These are phyloP conservation scores for Fusarium brevicatenulatum DNA, from an alignment of 2,329 filamentous ascomycete species.

Conservation along the genomic window DNA sequence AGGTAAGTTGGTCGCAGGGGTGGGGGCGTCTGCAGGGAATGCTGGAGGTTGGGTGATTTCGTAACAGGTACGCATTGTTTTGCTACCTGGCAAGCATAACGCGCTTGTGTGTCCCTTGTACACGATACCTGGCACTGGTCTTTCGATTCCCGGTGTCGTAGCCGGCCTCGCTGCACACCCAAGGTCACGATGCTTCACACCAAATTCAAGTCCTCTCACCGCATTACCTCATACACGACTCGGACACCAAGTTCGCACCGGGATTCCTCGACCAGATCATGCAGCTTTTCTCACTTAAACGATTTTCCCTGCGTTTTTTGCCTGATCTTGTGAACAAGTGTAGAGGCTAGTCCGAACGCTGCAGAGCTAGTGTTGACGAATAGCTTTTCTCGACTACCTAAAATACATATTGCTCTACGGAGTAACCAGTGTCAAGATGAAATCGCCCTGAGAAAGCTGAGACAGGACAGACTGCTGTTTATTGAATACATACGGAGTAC, in stretches of 20 bases:
- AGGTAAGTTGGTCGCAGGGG: conserved; percentile 24
- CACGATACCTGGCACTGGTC: conserved; percentile 24
- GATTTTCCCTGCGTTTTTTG: conserved; percentile 29
- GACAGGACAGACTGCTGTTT: conserved; percentile 13
- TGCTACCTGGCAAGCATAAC: conserved; percentile 6
- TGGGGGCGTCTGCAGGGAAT: conserved; percentile 37
- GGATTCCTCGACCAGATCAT: conserved; percentile 41
- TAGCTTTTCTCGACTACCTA: conserved; percentile 18
- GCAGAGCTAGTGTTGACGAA: conserved; percentile 21
- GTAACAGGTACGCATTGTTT: conserved; percentile 41
- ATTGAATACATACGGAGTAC: neutral
- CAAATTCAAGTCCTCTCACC: conserved; percentile 44
- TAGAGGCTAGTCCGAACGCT: conserved; percentile 36
- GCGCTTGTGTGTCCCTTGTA: conserved; percentile 21
- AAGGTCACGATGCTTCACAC: conserved; percentile 42
- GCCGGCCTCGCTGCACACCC: conserved; percentile 41
- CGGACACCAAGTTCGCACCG: conserved; percentile 45
- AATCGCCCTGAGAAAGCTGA: conserved; percentile 9
- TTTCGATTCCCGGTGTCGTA: conserved; percentile 41
- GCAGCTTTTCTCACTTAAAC: conserved; percentile 38
- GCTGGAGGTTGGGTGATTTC: conserved; percentile 41
- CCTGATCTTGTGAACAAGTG: conserved; percentile 36
- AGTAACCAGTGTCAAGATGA: neutral
- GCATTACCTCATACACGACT: conserved; percentile 47
- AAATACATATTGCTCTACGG: neutral